Conservation (phyloP, 768 basidiomycete species). For the Lactifluus volemus region DNA sequence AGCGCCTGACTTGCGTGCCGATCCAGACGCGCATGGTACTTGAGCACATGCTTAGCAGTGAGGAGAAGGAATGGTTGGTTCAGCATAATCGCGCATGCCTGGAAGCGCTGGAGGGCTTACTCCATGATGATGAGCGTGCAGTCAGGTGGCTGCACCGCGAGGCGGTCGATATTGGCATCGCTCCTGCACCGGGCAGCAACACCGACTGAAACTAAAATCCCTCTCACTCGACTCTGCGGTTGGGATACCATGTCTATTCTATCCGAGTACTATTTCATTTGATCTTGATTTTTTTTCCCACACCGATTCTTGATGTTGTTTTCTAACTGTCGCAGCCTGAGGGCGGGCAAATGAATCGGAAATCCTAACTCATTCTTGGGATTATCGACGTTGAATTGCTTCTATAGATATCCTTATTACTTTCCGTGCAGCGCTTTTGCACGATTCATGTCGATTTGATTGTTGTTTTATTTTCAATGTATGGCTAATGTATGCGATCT, state of each 20-base stretch:
- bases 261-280: background rate
- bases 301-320: background rate
- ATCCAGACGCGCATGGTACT: constrained; percentile 90
- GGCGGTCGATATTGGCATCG: constrained; percentile 66
- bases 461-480: too few relatives aligned
- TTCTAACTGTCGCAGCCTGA: too few relatives aligned
- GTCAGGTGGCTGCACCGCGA: constrained; percentile 74
- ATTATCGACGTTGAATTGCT: background rate
- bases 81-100: constrained; percentile 75
- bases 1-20: constrained; percentile 88
- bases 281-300: background rate
- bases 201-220: constrained; percentile 56
- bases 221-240: background rate
- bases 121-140: constrained; percentile 75
- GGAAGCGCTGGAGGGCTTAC: constrained; percentile 50
- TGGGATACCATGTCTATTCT: background rate
- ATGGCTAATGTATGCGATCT: background rate
- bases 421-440: constrained; percentile 3
- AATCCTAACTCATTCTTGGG: too few relatives aligned
- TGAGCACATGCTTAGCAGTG: constrained; percentile 71
- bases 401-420: constrained; percentile 6
- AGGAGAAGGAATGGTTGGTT: constrained; percentile 83
- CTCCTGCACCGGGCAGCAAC: constrained; percentile 44
- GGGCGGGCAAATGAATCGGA: background rate
- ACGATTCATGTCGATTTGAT: background rate